Base-by-base conservation (phyloP, 257 asterid species). In the Cinchona pubescens region DNA sequence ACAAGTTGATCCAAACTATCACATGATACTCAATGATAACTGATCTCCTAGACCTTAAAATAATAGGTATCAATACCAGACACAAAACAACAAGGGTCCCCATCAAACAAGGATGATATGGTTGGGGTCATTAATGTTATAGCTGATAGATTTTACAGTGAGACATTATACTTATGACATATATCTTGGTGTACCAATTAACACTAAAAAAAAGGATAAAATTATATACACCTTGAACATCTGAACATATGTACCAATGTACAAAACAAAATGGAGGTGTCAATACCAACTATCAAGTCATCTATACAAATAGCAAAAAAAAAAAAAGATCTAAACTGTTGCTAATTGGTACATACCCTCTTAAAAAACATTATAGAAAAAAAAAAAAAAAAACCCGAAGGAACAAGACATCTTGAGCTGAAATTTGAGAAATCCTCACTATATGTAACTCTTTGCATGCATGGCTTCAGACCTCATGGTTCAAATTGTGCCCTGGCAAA, bases 241-340 rank as follows among this genome's bases (percentile, higher is more conserved):
- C 42, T 64, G 25, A 74, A 63, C 21, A 23, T 49, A 29, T 69
- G 27, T 35, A 69, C 38, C 51, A 59, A 68, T 34, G 70, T 55
- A 69, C 30, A 43, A 5, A 63, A 23, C 75, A 69, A 77, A 69
- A 46, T 61, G 51, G 75, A 71, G 45, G 67, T 53, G 59, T 42
- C 58, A 40, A 66, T 66, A 35, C 73, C 32, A 23, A 67, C 56
- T 30, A 38, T 40, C 43, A 49, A 15, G 56, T 53, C 12, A 73
- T 40, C 51, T 66, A 73, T 48, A 27, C 35, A 10, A 4, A 66
- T 61, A 3, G n/a, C 15, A 71, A 7, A 9, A 1, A 16, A 19
- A 16, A 3, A 11, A n/a, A 60, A 49, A 15, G 9, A 69, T 32
- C 62, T 1, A 58, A 58, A 63, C 19, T 29, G 29, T 30, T 59